These are phyloP conservation scores for Polyplosphaeria fusca DNA, from an alignment of 495 filamentous ascomycete genomes.

Conservation along the genomic window DNA sequence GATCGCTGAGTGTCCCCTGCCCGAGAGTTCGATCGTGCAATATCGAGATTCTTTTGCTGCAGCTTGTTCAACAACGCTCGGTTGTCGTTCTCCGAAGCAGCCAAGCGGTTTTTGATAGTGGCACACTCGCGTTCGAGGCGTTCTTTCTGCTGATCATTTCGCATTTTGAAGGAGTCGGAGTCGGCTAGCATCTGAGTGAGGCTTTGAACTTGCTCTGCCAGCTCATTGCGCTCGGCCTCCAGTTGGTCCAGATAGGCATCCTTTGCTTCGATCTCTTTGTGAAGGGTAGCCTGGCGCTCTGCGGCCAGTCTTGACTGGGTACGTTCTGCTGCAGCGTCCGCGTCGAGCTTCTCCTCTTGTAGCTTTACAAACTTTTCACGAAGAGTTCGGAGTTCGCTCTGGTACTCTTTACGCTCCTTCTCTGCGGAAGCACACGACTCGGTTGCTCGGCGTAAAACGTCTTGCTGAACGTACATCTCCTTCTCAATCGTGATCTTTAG, in stretches of 20 bases:
- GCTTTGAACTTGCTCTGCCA: slow-evolving; percentile 73
- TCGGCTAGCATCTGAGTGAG: slow-evolving; percentile 80
- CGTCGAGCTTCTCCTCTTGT: slow-evolving; percentile 79
- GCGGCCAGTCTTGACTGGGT: slow-evolving; percentile 72
- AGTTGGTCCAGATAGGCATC: slow-evolving; percentile 66
- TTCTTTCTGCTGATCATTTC: slow-evolving; percentile 90
- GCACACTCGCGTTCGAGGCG: slow-evolving; percentile 88
- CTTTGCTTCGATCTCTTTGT: slow-evolving; percentile 73
- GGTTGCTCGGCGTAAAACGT: slow-evolving; percentile 81
- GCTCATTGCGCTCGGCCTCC: slow-evolving; percentile 69
- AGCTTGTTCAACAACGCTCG: slow-evolving; percentile 92
- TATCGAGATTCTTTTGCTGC: slow-evolving; percentile 96
- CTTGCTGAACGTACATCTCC: slow-evolving; percentile 97
- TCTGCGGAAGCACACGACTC: slow-evolving; percentile 77
- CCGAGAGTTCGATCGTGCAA: slow-evolving; percentile 82
- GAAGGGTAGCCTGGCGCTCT: slow-evolving; percentile 74
- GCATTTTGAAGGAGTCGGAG: slow-evolving; percentile 79
- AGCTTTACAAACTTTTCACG: slow-evolving; percentile 76
- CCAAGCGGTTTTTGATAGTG: slow-evolving; percentile 83
- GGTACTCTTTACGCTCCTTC: slow-evolving; percentile 82
- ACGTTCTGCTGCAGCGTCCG: slow-evolving; percentile 76
- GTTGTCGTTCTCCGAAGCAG: slow-evolving; percentile 96
- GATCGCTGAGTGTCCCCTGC: slow-evolving; percentile 80
- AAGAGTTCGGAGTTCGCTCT: slow-evolving; percentile 76
- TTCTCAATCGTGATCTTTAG: slow-evolving; percentile 97